Conservation (phyloP, 257 asterid genomes). For the Przewalskia tangutica region DNA sequence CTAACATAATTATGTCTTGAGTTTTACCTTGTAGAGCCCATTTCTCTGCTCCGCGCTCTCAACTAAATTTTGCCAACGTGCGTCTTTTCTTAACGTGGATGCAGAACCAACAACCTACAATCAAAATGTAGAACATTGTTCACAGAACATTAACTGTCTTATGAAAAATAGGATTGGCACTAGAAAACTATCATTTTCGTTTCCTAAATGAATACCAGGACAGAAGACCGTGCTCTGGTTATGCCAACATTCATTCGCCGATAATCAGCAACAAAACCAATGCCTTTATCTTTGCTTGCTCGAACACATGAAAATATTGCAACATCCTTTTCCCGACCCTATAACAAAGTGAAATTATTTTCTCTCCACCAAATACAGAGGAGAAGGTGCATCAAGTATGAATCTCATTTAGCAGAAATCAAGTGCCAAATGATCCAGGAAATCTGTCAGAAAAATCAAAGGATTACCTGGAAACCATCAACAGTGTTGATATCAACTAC, state of each 20-base stretch:
- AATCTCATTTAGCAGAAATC: neutral
- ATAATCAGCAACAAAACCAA: slow-evolving; percentile 85
- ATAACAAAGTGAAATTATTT: slow-evolving; percentile 4
- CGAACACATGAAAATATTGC: slow-evolving; percentile 97
- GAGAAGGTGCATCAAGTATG: neutral
- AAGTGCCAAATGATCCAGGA: neutral
- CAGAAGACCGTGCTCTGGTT: slow-evolving; percentile 91
- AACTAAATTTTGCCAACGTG: slow-evolving; percentile 75
- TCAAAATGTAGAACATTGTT: neutral
- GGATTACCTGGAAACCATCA: slow-evolving; percentile 89
- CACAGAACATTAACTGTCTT: neutral
- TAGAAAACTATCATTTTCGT: neutral
- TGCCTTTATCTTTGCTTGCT: slow-evolving; percentile 54
- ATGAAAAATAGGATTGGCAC: neutral
- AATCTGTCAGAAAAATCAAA: neutral
- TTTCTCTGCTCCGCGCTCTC: slow-evolving; percentile 75
- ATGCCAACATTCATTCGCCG: slow-evolving; percentile 99
- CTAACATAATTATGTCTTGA: neutral
- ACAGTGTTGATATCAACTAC: slow-evolving; percentile 86
- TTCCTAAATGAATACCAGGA: slow-evolving; percentile 51
- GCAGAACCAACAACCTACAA: slow-evolving; percentile 96
- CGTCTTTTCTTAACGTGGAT: slow-evolving; percentile 66
- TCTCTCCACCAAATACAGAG: slow-evolving; percentile 1
- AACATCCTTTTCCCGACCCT: slow-evolving; percentile 99
- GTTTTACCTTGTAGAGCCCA: slow-evolving; percentile 53